Conservation (phyloP, 139 green algal genomes). For the Eudorina sp. region DNA sequence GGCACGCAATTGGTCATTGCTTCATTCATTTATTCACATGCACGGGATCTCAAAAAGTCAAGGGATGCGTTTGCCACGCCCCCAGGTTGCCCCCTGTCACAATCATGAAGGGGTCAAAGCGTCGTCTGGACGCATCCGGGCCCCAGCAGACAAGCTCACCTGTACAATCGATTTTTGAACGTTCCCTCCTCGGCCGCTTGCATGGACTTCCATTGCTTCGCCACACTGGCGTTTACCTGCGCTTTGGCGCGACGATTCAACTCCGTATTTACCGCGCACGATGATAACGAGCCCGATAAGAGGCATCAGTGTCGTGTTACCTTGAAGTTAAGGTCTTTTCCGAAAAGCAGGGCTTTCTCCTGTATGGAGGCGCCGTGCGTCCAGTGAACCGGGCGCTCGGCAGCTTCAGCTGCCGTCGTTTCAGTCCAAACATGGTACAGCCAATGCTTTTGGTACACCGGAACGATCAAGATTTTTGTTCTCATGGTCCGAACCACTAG, state of each 20-base stretch:
- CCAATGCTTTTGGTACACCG: slow-evolving; percentile 46
- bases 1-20: no score
- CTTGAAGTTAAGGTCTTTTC: slow-evolving; percentile 27
- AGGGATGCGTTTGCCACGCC: no score
- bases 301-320: neutral
- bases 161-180: slow-evolving; percentile 41
- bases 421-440: slow-evolving; percentile 39
- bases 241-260: slow-evolving; percentile 25
- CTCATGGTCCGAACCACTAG: neutral
- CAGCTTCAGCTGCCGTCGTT: neutral
- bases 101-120: no score
- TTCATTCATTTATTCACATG: no score
- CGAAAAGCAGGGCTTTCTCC: slow-evolving; percentile 21
- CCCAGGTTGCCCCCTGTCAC: no score
- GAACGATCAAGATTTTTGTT: slow-evolving; percentile 36
- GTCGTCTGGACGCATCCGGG: no score
- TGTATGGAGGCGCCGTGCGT: neutral
- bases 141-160: no score
- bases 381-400: neutral
- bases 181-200: slow-evolving; percentile 42
- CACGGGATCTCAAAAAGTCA: no score
- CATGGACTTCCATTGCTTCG: slow-evolving; percentile 39
- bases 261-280: neutral
- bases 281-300: neutral
- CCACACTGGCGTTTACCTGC: slow-evolving; percentile 2